phyloP scores from a whole-genome alignment of 2,329 filamentous ascomycete species.

The Dendrostoma leiphaemia region DNA sequence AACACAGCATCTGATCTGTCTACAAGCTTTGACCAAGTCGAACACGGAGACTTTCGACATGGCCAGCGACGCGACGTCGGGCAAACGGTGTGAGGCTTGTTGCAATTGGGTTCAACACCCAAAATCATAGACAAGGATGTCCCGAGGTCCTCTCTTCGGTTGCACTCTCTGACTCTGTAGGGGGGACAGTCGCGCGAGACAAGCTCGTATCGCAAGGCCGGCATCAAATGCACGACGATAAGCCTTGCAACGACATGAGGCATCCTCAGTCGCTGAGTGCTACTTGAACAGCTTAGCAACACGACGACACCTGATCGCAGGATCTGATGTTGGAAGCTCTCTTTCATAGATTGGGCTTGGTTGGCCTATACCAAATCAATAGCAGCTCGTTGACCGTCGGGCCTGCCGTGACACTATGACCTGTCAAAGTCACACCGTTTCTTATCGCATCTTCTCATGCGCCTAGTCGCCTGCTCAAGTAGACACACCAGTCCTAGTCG shows the following conservation, averaged over 20 bases:
- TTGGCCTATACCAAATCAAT: too few species aligned
- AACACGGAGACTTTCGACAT: neutral
- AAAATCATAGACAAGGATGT: neutral
- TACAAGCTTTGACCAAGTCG: too few species aligned
- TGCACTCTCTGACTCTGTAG: too few species aligned
- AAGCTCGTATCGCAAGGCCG: neutral
- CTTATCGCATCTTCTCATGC: slow-evolving; percentile 14
- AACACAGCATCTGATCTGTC: too few species aligned
- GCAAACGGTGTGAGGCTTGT: slow-evolving; percentile 3
- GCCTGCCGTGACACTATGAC: neutral
- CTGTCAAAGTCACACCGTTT: neutral
- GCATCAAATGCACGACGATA: neutral
- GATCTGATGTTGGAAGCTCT: neutral
- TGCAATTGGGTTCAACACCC: neutral
- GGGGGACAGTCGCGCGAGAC: too few species aligned
- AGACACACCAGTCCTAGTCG: too few species aligned
- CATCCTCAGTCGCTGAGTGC: neutral
- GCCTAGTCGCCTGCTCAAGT: neutral
- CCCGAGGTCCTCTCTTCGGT: neutral
- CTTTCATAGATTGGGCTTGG: too few species aligned
- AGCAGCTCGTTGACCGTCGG: too few species aligned
- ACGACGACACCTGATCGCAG: neutral
- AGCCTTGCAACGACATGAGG: neutral
- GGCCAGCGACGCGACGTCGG: neutral
- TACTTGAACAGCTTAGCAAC: neutral